phyloP scores from a whole-genome alignment of 2,329 filamentous ascomycete genomes.

The Colletotrichum magnum region DNA sequence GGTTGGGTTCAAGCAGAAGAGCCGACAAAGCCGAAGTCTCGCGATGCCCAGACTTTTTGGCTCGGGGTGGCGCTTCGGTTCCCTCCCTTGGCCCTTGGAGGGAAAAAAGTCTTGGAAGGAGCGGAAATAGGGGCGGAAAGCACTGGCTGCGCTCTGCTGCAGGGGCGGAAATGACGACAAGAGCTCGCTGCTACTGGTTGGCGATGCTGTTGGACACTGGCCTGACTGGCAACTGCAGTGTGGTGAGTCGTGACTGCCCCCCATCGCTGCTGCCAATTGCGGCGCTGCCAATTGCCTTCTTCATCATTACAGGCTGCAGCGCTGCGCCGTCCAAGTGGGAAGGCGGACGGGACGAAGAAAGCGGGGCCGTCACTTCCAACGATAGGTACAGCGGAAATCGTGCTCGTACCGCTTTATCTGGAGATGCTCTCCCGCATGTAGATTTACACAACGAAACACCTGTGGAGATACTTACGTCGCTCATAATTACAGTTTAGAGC shows the following conservation, averaged over 20 bases:
- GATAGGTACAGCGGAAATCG: too few species aligned
- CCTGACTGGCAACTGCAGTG: too few species aligned
- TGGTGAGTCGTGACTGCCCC: too few species aligned
- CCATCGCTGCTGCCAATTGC: too few species aligned
- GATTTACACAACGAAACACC: conserved; percentile 27
- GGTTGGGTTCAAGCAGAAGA: not conserved
- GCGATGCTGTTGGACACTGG: too few species aligned
- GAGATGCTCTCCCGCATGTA: conserved; percentile 7
- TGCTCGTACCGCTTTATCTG: conserved; percentile 13
- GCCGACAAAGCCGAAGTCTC: conserved; percentile 27
- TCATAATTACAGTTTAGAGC: conserved; percentile 20
- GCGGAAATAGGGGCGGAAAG: conserved; percentile 30
- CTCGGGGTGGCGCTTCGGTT: conserved; percentile 8
- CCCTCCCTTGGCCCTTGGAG: conserved; percentile 35
- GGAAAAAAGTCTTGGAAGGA: conserved; percentile 26
- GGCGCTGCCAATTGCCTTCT: too few species aligned
- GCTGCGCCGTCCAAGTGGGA: too few species aligned
- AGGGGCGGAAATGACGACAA: conserved; percentile 32
- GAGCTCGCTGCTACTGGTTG: conserved; percentile 6
- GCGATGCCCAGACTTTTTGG: conserved; percentile 24
- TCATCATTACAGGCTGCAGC: too few species aligned
- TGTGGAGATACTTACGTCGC: conserved; percentile 28
- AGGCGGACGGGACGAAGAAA: too few species aligned
- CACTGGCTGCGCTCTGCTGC: not conserved
- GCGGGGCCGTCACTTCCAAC: too few species aligned